Evolutionary conservation across 2,329 filamentous ascomycete genomes (phyloP).

Genomic region (Capronia epimyces): DNA sequence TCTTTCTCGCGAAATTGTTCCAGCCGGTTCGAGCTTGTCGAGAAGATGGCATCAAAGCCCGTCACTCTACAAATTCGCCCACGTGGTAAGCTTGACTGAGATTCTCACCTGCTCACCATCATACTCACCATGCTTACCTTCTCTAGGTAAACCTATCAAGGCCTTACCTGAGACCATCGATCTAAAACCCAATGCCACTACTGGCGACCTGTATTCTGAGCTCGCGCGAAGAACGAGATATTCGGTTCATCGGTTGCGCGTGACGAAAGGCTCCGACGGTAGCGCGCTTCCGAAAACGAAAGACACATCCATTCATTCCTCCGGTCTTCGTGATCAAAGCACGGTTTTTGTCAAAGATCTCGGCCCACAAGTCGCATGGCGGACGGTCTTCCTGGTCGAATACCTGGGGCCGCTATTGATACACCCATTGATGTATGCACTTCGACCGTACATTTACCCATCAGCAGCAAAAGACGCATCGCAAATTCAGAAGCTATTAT

Average conservation of each 20-base stretch:
- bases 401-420: slow-evolving; percentile 88
- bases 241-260: slow-evolving; percentile 55
- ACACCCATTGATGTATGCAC: slow-evolving; percentile 65
- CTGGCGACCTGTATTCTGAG: slow-evolving; percentile 52
- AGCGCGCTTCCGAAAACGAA: slow-evolving; percentile 52
- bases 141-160: slow-evolving; percentile 56
- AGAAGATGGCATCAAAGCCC: slow-evolving; percentile 34
- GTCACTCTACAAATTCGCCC: slow-evolving; percentile 40
- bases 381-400: slow-evolving; percentile 89
- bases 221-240: slow-evolving; percentile 52
- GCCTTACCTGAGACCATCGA: slow-evolving; percentile 54
- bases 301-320: slow-evolving; percentile 49
- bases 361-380: slow-evolving; percentile 85
- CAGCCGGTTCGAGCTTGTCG: not conserved
- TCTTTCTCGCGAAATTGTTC: not conserved
- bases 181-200: slow-evolving; percentile 48
- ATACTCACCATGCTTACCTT: too few species aligned
- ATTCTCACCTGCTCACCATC: slow-evolving; percentile 8
- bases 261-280: slow-evolving; percentile 61
- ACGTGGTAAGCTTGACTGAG: slow-evolving; percentile 35
- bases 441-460: slow-evolving; percentile 68
- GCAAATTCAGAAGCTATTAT: slow-evolving; percentile 65
- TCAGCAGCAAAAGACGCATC: slow-evolving; percentile 50
- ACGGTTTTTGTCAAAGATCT: slow-evolving; percentile 85
- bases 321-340: slow-evolving; percentile 55